Percentiles rank a stretch among this genome's conserved stretches.
phyloP scores from a whole-genome alignment of 2,329 filamentous ascomycete genomes.

The Nemania sp. region DNA sequence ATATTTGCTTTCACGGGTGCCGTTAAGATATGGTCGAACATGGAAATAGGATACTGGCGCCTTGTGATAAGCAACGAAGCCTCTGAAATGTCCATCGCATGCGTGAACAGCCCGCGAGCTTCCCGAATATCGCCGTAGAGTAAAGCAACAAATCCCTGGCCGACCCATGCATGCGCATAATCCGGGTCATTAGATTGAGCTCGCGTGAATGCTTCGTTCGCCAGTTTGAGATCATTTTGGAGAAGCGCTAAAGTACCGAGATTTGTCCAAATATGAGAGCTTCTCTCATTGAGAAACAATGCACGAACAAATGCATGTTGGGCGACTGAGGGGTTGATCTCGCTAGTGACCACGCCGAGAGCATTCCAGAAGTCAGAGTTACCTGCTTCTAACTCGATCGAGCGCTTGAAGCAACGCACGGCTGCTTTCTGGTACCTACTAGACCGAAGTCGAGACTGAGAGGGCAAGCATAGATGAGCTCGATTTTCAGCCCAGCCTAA shows the following conservation, averaged over 20 bases:
- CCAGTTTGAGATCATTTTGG: slow-evolving; percentile 81
- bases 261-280: slow-evolving; percentile 85
- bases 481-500: slow-evolving; percentile 91
- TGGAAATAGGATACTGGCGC: slow-evolving; percentile 75
- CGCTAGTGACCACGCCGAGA: slow-evolving; percentile 85
- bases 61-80: slow-evolving; percentile 73
- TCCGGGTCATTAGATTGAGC: slow-evolving; percentile 95
- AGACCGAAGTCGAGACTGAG: slow-evolving; percentile 56
- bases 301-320: slow-evolving; percentile 94
- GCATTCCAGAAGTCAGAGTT: slow-evolving; percentile 98
- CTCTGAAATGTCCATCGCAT: slow-evolving; percentile 90
- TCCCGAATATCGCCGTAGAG: slow-evolving; percentile 74
- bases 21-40: slow-evolving; percentile 78
- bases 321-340: slow-evolving; percentile 81
- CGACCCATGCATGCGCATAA: slow-evolving; percentile 90
- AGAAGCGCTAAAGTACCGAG: slow-evolving; percentile 83
- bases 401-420: slow-evolving; percentile 88
- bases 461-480: slow-evolving; percentile 69
- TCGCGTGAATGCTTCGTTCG: slow-evolving; percentile 85
- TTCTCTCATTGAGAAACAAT: slow-evolving; percentile 88
- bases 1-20: slow-evolving; percentile 54
- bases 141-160: slow-evolving; percentile 84
- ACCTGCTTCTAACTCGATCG: slow-evolving; percentile 91
- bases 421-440: slow-evolving; percentile 76
- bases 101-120: slow-evolving; percentile 83